Percentiles rank a stretch among this genome's conserved stretches.
These are phyloP conservation scores for Penicillium pancosmium DNA, from an alignment of 495 filamentous ascomycete genomes.

Conservation along the genomic window DNA sequence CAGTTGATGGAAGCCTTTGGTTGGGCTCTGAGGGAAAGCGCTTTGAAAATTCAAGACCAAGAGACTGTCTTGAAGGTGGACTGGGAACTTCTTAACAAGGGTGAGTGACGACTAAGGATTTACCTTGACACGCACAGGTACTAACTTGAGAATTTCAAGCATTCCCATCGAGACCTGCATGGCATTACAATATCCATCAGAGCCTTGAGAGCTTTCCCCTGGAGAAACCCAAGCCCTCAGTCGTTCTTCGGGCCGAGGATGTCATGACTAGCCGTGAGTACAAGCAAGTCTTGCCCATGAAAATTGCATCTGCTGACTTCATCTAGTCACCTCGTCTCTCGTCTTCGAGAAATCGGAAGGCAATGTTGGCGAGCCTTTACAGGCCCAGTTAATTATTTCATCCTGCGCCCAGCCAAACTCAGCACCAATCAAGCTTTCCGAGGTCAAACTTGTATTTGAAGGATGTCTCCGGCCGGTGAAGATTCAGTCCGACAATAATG, in stretches of 20 bases:
- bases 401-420: conserved; percentile 68
- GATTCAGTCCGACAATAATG: conserved; percentile 37
- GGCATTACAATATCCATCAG: conserved; percentile 74
- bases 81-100: conserved; percentile 76
- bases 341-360: conserved; percentile 74
- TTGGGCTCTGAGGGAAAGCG: conserved; percentile 75
- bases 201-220: conserved; percentile 60
- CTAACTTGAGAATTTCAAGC: conserved; percentile 39
- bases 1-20: conserved; percentile 70
- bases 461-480: conserved; percentile 66
- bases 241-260: conserved; percentile 68
- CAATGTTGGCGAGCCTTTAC: conserved; percentile 78
- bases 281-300: background rate
- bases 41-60: conserved; percentile 60
- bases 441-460: conserved; percentile 67
- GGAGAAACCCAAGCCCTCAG: conserved; percentile 58
- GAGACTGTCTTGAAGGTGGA: conserved; percentile 74
- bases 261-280: conserved; percentile 67
- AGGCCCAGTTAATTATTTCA: conserved; percentile 70
- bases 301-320: conserved; percentile 5
- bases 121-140: background rate
- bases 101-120: conserved; percentile 45
- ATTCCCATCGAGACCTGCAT: conserved; percentile 62
- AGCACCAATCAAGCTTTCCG: conserved; percentile 63
- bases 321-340: conserved; percentile 66